Conservation (phyloP, 1,284 basidiomycete species). For the Porodaedalea pini region DNA sequence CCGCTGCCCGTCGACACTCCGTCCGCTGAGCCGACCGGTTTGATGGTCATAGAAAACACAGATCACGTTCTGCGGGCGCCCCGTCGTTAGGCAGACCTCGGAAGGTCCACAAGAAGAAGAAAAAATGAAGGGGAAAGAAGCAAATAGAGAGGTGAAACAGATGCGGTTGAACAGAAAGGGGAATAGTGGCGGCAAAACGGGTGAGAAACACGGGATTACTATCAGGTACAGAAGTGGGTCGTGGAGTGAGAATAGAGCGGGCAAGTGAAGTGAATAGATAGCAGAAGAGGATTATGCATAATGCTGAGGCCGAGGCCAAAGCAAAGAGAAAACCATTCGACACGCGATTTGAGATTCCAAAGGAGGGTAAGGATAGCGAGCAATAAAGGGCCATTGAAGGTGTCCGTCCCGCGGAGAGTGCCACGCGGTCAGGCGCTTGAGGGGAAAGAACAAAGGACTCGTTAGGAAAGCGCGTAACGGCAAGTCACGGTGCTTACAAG, state of each 20-base stretch:
- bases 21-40: slow-evolving; percentile 10
- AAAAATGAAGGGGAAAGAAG: neutral
- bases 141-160: neutral
- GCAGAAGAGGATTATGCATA: neutral
- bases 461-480: neutral
- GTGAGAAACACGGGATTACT: neutral
- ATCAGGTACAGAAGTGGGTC: slow-evolving; percentile 4
- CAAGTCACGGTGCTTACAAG: slow-evolving; percentile 7
- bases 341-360: neutral
- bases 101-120: neutral
- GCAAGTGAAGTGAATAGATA: slow-evolving; percentile 7
- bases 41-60: slow-evolving; percentile 15
- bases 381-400: neutral
- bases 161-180: neutral
- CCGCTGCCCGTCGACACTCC: neutral
- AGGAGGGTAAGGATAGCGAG: neutral
- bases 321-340: neutral
- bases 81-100: neutral
- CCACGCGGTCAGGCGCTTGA: neutral
- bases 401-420: neutral
- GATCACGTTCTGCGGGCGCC: slow-evolving; percentile 2
- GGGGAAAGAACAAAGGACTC: neutral
- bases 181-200: neutral
- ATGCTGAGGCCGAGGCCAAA: neutral
- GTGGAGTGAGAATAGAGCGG: slow-evolving; percentile 9